Evolutionary conservation across 2,329 filamentous ascomycete species (phyloP), one percentile per base, ranked within the genome.

Genomic region (Tolypocladium nubicola): DNA sequence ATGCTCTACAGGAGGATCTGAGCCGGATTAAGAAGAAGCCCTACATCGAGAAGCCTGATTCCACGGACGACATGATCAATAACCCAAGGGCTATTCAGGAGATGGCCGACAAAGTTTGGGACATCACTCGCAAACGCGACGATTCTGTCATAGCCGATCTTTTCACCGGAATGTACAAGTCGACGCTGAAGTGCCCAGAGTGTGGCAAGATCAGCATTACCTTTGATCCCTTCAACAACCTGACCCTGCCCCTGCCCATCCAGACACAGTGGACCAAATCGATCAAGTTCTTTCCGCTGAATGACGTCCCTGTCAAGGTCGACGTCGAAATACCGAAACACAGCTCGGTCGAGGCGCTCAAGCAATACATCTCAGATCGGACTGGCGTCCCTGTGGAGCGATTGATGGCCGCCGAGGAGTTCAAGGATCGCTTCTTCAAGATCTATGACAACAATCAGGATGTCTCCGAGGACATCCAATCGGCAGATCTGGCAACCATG

Each of bases 141-240:
- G 91, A 97, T 68, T 97, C 94, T 0, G 88, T 97, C 45, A 89
- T 97, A 63, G 93, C 90, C 58, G 94, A 99, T 68, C 79, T 99
- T 13, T 99, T 99, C 71, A 95, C 90, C 26, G 94, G 94, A 61
- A 90, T 97, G 81, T 99, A 97, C 81, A 97, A 97, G 75, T 97
- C 95, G 50, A 97, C 93, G 0, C 82, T 99, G 61, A 87, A 94
- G 61, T 99, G 94, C 68, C 94, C 94, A 0, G 82, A 81, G 9
- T 99, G 94, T 70, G 82, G 87, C 64, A 99, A 97, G 75, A 88
- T 97, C 72, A 97, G 92, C 81, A 96, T 99, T 65, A 97, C 94
- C 0, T 99, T 99, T 67, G 94, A 99, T 69, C 94, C 94, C 0
- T 99, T 96, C 78, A 97, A 91, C 71, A 94, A 95, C 62, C 75